Conservation (phyloP, 306 rosid genomes). For the Lotus japonicus region DNA sequence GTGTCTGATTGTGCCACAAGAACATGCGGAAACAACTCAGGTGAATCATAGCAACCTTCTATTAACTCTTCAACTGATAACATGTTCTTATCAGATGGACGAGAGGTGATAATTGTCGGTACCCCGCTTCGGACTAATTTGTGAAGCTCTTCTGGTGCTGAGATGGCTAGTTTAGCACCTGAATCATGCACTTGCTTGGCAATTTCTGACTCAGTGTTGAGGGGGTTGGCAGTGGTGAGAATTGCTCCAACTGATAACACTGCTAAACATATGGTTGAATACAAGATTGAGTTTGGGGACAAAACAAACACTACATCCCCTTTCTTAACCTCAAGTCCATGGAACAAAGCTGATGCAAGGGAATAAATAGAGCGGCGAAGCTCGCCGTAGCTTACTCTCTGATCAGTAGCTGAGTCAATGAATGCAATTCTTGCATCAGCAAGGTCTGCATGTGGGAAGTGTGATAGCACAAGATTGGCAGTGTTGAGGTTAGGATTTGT, state of each 20-base stretch:
- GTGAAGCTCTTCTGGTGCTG: constrained; percentile 61
- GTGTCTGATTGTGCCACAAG: constrained; percentile 55
- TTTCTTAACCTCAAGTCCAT: constrained; percentile 58
- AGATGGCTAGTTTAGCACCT: constrained; percentile 61
- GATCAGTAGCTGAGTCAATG: constrained; percentile 44
- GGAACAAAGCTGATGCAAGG: constrained; percentile 60
- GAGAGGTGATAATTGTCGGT: constrained; percentile 47
- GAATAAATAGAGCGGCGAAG: constrained; percentile 47
- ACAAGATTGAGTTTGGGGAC: constrained; percentile 62
- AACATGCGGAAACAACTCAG: constrained; percentile 27
- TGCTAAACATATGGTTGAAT: constrained; percentile 63
- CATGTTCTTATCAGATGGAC: constrained; percentile 12
- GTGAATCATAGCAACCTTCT: constrained; percentile 43
- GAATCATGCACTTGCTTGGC: constrained; percentile 68
- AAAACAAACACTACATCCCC: constrained; percentile 69
- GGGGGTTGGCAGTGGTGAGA: constrained; percentile 69
- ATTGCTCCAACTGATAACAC: constrained; percentile 73
- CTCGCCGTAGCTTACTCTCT: constrained; percentile 48
- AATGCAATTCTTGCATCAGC: constrained; percentile 59
- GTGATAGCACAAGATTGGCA: constrained; percentile 62
- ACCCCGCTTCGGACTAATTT: constrained; percentile 54
- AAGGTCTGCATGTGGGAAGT: constrained; percentile 44
- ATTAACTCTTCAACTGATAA: constrained; percentile 64
- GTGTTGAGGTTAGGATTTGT: constrained; percentile 39
- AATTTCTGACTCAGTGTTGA: constrained; percentile 61